phyloP scores from a whole-genome alignment of 441 rosid genomes.

The Populus hybrid region DNA sequence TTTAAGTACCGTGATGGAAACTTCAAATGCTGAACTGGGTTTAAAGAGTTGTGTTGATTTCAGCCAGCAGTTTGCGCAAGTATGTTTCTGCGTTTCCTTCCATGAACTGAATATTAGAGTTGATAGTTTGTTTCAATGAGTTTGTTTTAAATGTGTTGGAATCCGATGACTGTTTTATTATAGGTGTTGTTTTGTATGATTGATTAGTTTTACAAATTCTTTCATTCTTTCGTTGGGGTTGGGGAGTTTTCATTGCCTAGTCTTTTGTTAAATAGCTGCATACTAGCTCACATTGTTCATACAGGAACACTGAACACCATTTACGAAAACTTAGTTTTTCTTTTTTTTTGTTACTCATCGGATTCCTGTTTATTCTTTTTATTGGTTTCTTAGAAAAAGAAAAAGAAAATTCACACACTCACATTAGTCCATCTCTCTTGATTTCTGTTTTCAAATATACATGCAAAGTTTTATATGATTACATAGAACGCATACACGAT shows the following conservation, averaged over 20 bases:
- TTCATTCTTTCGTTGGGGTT: slow-evolving; percentile 55
- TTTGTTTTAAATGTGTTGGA: slow-evolving; percentile 53
- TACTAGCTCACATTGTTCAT: slow-evolving; percentile 20
- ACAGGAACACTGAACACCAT: slow-evolving; percentile 34
- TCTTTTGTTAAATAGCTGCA: background rate
- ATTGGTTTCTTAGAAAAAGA: slow-evolving; percentile 19
- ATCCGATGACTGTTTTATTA: slow-evolving; percentile 87
- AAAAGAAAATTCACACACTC: slow-evolving; percentile 53
- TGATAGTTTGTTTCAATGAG: slow-evolving; percentile 40
- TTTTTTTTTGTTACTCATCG: slow-evolving; percentile 49
- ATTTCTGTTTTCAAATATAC: slow-evolving; percentile 29
- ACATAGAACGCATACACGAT: slow-evolving; percentile 23
- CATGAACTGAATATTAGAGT: slow-evolving; percentile 12
- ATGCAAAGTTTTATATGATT: slow-evolving; percentile 14
- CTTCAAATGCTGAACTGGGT: slow-evolving; percentile 48
- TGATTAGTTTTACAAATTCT: slow-evolving; percentile 44
- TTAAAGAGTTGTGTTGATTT: slow-evolving; percentile 32
- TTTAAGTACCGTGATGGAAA: slow-evolving; percentile 28
- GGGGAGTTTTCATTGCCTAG: slow-evolving; percentile 21
- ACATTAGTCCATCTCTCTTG: slow-evolving; percentile 43
- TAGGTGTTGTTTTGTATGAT: slow-evolving; percentile 31
- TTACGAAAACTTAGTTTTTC: slow-evolving; percentile 20
- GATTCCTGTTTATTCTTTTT: slow-evolving; percentile 63
- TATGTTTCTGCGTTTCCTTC: slow-evolving; percentile 32
- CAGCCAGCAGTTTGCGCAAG: slow-evolving; percentile 37